phyloP scores from a whole-genome alignment of 495 filamentous ascomycete genomes.

The Penicillium riverlandense region DNA sequence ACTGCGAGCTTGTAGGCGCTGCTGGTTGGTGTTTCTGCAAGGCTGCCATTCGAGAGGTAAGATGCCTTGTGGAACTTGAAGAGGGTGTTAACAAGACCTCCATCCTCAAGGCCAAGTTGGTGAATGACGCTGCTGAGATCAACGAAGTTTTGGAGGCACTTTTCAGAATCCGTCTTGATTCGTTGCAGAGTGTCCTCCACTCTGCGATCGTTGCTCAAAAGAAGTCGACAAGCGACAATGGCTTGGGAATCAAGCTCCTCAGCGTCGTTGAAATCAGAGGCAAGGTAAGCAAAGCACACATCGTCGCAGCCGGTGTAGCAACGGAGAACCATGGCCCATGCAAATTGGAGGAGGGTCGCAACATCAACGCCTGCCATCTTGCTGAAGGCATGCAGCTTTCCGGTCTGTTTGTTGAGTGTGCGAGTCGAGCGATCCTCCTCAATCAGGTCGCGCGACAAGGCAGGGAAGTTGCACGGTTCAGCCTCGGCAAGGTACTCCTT shows the following conservation, averaged over 20 bases:
- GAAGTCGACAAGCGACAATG: constrained; percentile 27
- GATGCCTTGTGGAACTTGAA: constrained; percentile 27
- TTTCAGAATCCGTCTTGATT: constrained; percentile 26
- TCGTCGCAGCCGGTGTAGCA: constrained; percentile 46
- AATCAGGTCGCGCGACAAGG: constrained; percentile 15
- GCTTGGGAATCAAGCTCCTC: constrained; percentile 1
- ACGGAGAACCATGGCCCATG: constrained; percentile 48
- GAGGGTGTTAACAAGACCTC: constrained; percentile 44
- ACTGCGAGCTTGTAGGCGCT: constrained; percentile 50
- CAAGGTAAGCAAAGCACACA: constrained; percentile 46
- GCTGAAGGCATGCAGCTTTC: constrained; percentile 30
- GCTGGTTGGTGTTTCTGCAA: constrained; percentile 1
- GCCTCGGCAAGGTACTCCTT: constrained; percentile 41
- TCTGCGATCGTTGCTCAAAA: constrained; percentile 23
- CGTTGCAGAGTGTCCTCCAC: constrained; percentile 29
- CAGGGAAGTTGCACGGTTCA: constrained; percentile 49
- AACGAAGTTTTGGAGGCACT: constrained; percentile 25
- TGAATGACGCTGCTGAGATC: constrained; percentile 36
- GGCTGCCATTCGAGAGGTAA: constrained; percentile 3
- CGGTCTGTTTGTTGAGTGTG: constrained; percentile 18
- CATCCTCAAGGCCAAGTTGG: constrained; percentile 27
- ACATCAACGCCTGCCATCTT: constrained; percentile 19
- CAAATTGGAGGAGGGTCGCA: constrained; percentile 34
- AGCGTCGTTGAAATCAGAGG: constrained; percentile 16
- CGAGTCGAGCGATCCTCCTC: constrained; percentile 5